Evolutionary conservation across 139 green algal species (phyloP), one percentile per base, ranked within the genome.

Genomic region (Chlamydomonas schloesseri): DNA sequence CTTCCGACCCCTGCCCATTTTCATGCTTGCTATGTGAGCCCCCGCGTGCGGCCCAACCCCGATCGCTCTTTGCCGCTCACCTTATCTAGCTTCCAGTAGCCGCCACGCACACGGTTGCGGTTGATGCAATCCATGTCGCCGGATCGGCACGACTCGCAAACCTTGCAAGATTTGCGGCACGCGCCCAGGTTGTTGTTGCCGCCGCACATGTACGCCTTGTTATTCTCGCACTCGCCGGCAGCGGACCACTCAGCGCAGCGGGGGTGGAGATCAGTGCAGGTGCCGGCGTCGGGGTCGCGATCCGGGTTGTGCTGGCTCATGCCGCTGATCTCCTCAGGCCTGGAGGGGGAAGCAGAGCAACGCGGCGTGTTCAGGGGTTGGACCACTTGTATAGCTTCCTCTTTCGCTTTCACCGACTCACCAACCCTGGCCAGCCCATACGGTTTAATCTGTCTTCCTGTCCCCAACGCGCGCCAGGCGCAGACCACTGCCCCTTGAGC

Each of bases 191-290:
- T 58, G 29, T 72, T 85, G n/a, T 47, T 11, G 55, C 88, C 84
- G 33, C 90, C 90, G n/a, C 89, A 75, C 92, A 95, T 95, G 89
- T 85, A 95, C 18, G 37, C 60, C 3, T 47, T 20, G 88, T 95
- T 95, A 21, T 88, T 85, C 71, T 83, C 33, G 67, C 92, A 95
- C 83, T 94, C 90, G 36, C 92, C 92, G 1, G 31, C 34, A 0
- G 58, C 53, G 0, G 91, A 88, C 92, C 92, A 95, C 4, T 85
- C 71, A 15, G 58, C 60, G 80, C 92, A 93, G 42, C 50, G 67
- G 1, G 73, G 29, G 62, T 91, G 65, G 24, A 29, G n/a, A 74
- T 95, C 88, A 18, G 84, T 29, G 53, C 90, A 95, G 1, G 75
- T 9, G 3, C 88, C 90, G 3, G 90, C 88, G 46, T 95, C 90